Evolutionary conservation across 805 yeast genomes (phyloP), one percentile per base, ranked within the genome.

Genomic region (Lipomyces chichibuensis): DNA sequence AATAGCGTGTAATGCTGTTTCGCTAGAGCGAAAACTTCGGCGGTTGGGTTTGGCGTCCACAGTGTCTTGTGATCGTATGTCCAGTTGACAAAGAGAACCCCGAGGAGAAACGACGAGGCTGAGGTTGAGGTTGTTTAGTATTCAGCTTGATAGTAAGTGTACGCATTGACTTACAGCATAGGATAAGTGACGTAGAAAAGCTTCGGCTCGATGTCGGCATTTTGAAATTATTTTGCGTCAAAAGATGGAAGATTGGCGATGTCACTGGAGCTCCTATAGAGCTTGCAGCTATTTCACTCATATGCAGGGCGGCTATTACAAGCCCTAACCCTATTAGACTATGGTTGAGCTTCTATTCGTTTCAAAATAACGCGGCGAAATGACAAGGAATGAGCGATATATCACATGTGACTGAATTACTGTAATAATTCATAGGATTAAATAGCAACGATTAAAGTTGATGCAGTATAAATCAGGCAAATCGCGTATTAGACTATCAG

Each of bases 51-150:
- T n/a, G 83, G 73, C 35, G 81, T 80, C 90, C 94, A 93, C 62
- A 95, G 81, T 25, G 96, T 84, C 71, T 83, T 80, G 78, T 84
- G 85, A 75, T 92, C 97, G 74, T 93, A 95, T 1, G 96, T 89
- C 82, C 88, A 86, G 78, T 92, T 91, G 57, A 89, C 84, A 76
- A 85, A 90, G 58, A 92, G 76, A 29, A 89, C 85, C 37, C 99
- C 99, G 65, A 94, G 82, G 14, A 89, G 84, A 78, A 93, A 94
- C 35, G 92, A 87, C 23, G 90, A 81, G 39, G 95, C 79, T 72
- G 70, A 66, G 23, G 72, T 69, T 29, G 73, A 11, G 9, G 23
- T 1, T 56, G 20, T 46, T 63, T 33, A 20, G 25, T 14, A 25
- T 37, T 8, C 5, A 37, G 3, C 6, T 14, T 14, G 20, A 27